phyloP scores from a whole-genome alignment of 495 filamentous ascomycete genomes.

The Hypoxylon fuscum region DNA sequence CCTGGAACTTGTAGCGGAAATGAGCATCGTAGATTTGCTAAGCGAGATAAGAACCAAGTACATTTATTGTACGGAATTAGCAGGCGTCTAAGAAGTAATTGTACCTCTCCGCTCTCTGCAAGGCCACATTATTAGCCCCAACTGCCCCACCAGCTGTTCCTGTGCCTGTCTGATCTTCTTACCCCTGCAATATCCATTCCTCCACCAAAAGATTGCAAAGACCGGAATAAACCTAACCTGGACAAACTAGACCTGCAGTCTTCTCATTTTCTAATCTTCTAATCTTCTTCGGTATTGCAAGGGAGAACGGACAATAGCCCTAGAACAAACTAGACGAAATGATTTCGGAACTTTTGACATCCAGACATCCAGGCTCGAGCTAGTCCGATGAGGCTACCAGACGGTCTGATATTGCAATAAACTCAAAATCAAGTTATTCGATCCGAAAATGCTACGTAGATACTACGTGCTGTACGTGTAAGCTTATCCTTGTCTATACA shows the following conservation, averaged over 20 bases:
- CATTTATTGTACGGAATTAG: constrained; percentile 27
- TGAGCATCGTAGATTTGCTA: constrained; percentile 25
- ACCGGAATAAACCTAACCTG: constrained; percentile 24
- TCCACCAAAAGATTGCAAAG: constrained; percentile 17
- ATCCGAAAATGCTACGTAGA: constrained; percentile 18
- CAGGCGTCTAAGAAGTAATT: constrained; percentile 19
- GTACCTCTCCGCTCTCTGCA: constrained; percentile 10
- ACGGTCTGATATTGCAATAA: constrained; percentile 5
- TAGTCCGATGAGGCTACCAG: constrained; percentile 19
- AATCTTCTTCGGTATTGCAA: too few relatives aligned
- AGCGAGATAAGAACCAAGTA: constrained; percentile 13
- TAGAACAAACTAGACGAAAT: not conserved
- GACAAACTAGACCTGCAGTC: constrained; percentile 7
- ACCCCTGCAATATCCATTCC: constrained; percentile 41
- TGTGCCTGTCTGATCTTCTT: constrained; percentile 37
- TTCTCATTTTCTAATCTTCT: not conserved
- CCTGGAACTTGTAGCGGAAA: constrained; percentile 20
- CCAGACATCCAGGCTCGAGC: constrained; percentile 7
- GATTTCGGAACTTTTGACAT: constrained; percentile 16
- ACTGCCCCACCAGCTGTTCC: constrained; percentile 15
- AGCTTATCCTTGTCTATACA: constrained; percentile 32
- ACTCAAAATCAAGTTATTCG: constrained; percentile 19
- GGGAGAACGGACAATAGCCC: not conserved
- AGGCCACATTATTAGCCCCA: constrained; percentile 6
- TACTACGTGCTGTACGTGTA: too few relatives aligned